Evolutionary conservation across 2,329 filamentous ascomycete species (phyloP), one percentile per base, ranked within the genome.

Genomic region (Chaetomiaceae sp.): DNA sequence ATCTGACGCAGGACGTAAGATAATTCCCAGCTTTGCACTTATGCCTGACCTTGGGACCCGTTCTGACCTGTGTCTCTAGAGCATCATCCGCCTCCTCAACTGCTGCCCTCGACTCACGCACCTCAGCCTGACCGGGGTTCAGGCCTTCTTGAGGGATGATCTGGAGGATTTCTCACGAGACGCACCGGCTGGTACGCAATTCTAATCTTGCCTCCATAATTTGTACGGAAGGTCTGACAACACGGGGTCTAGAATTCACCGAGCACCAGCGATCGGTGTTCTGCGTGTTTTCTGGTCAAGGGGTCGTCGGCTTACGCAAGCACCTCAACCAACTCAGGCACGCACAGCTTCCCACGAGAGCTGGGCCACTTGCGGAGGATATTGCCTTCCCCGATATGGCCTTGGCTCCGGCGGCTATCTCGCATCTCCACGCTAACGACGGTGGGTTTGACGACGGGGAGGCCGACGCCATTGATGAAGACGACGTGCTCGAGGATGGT

Each of bases 231-330:
- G 29, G 14, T 27, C 62, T 69, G 45, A 68, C 50, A 18, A 10
- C 11, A 1, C 4, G 27, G n/a, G 9, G 9, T 24, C 7, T 46
- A 82, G 93, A 97, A 66, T 98, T 98, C 63, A 97, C 90, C 15
- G 86, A 91, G 38, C 89, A 96, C 61, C 93, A 98, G 65, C 82
- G 93, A 52, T 84, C 91, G 42, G 88, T 97, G 7, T 98, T 98
- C 63, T 98, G 93, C 61, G 93, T 98, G 44, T 98, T 98, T 65
- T 96, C 90, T 2, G 91, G 93, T 6, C 76, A 79, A 20, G 90
- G 90, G 45, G 91, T 98, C 2, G 72, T 73, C 34, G 78, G 79
- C 33, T 78, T 98, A 20, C 84, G 91, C 34, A 76, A 83, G 22
- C 86, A 89, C 61, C 74, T 98, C 32, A 94, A 89, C 62, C 41